Evolutionary conservation across 1,284 basidiomycete species (phyloP).

Genomic region (Leucoagaricus sp.): DNA sequence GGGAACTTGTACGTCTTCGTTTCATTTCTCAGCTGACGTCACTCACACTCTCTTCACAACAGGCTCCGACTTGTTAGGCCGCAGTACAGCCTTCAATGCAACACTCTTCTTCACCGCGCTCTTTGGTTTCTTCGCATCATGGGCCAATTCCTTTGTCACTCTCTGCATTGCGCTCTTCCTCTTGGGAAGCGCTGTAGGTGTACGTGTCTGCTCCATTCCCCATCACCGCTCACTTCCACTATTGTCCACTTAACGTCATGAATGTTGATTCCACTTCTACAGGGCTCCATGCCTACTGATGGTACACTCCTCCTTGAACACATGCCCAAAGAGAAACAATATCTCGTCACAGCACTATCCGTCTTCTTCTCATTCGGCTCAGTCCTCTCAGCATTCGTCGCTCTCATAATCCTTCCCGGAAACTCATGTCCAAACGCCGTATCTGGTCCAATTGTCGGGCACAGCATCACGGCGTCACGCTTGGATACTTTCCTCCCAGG

Average conservation of each 20-base stretch:
- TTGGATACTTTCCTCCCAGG: slow-evolving; percentile 21
- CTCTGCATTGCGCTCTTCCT: slow-evolving; percentile 85
- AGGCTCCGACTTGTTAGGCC: slow-evolving; percentile 81
- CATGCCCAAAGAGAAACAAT: slow-evolving; percentile 88
- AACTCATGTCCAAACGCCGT: slow-evolving; percentile 64
- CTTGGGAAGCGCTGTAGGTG: slow-evolving; percentile 90
- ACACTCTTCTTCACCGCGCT: slow-evolving; percentile 90
- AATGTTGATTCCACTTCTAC: neutral
- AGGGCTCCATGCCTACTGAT: slow-evolving; percentile 97
- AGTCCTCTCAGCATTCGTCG: slow-evolving; percentile 81
- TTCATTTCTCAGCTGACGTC: neutral
- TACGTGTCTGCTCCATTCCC: slow-evolving; percentile 35
- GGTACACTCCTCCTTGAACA: slow-evolving; percentile 94
- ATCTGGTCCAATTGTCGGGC: neutral
- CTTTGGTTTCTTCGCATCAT: slow-evolving; percentile 84
- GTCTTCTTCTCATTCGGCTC: slow-evolving; percentile 95
- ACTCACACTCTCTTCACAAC: slow-evolving; percentile 8
- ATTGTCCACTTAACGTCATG: neutral
- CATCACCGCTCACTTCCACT: neutral
- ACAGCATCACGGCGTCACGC: too few species aligned
- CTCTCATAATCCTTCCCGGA: slow-evolving; percentile 75
- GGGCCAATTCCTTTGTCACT: slow-evolving; percentile 69
- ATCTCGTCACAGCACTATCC: slow-evolving; percentile 92
- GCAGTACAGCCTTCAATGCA: slow-evolving; percentile 88
- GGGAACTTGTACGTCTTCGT: slow-evolving; percentile 72